A percentile compares a stretch with the other conserved stretches of the same genome.
phyloP scores from a whole-genome alignment of 225 moss, liverwort and hornwort genomes.

The Marchantia paleacea region DNA sequence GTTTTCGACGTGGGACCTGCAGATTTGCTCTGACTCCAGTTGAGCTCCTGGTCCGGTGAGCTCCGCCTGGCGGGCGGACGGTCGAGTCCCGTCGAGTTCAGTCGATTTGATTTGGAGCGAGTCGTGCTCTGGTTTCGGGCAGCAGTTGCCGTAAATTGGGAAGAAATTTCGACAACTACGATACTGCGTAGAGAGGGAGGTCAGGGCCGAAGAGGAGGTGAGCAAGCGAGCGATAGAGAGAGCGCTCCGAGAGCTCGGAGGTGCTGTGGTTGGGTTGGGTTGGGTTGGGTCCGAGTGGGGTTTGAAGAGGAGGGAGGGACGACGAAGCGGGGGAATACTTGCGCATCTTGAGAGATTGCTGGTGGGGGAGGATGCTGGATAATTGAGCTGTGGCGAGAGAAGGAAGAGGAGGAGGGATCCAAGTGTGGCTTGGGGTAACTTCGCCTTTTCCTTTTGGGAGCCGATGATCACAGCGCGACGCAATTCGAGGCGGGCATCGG shows the following conservation, averaged over 20 bases:
- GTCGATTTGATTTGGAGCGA: neutral
- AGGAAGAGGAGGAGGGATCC: neutral
- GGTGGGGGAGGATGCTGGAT: neutral
- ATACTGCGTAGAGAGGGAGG: too few relatives aligned
- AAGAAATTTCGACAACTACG: neutral
- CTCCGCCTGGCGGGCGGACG: neutral
- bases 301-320: neutral
- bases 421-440: neutral
- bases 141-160: neutral
- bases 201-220: too few relatives aligned
- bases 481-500: slow-evolving; percentile 1
- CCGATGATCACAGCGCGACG: neutral
- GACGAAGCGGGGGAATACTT: neutral
- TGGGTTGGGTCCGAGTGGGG: neutral
- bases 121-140: neutral
- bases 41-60: neutral
- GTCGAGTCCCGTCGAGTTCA: neutral
- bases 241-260: too few relatives aligned
- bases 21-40: neutral
- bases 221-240: too few relatives aligned
- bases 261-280: too few relatives aligned
- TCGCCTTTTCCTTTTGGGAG: neutral
- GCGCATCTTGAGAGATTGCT: neutral
- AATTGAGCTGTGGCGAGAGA: neutral
- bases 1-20: neutral